phyloP scores from a whole-genome alignment of 805 yeast species.

The Candida ponderosae region DNA sequence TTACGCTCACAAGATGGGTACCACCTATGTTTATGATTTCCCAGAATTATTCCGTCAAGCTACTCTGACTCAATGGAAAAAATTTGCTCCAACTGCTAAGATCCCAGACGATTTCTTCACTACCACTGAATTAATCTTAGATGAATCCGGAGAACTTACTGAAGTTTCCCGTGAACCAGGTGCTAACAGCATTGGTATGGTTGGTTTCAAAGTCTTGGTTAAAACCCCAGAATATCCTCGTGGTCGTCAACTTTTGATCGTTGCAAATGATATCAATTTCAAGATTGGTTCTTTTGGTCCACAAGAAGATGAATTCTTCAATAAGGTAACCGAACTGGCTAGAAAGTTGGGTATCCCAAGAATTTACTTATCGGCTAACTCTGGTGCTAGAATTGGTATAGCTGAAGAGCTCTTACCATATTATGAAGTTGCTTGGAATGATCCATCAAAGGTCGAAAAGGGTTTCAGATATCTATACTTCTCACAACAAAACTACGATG shows the following conservation, averaged over 20 bases:
- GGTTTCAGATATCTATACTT: slow-evolving; percentile 90
- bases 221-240: slow-evolving; percentile 96
- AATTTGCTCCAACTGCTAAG: slow-evolving; percentile 43
- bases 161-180: slow-evolving; percentile 96
- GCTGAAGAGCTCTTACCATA: slow-evolving; percentile 92
- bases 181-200: slow-evolving; percentile 94
- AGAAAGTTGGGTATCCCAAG: slow-evolving; percentile 90
- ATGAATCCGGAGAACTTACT: slow-evolving; percentile 70
- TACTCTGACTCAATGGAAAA: slow-evolving; percentile 76
- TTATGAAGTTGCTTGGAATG: slow-evolving; percentile 91
- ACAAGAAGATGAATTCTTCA: slow-evolving; percentile 85
- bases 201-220: slow-evolving; percentile 84
- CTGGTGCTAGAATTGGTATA: slow-evolving; percentile 98
- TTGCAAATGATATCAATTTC: slow-evolving; percentile 96
- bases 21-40: slow-evolving; percentile 97
- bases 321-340: slow-evolving; percentile 88
- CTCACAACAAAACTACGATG: slow-evolving; percentile 53
- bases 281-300: slow-evolving; percentile 99
- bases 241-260: slow-evolving; percentile 88
- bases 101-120: slow-evolving; percentile 73
- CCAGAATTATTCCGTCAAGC: slow-evolving; percentile 98
- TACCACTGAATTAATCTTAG: slow-evolving; percentile 74
- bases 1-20: slow-evolving; percentile 96
- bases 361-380: slow-evolving; percentile 92
- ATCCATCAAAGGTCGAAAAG: slow-evolving; percentile 60